Percentiles rank a stretch among this genome's conserved stretches.
Conservation (phyloP, 768 basidiomycete species). For the Phlebiopsis flavidoalba region DNA sequence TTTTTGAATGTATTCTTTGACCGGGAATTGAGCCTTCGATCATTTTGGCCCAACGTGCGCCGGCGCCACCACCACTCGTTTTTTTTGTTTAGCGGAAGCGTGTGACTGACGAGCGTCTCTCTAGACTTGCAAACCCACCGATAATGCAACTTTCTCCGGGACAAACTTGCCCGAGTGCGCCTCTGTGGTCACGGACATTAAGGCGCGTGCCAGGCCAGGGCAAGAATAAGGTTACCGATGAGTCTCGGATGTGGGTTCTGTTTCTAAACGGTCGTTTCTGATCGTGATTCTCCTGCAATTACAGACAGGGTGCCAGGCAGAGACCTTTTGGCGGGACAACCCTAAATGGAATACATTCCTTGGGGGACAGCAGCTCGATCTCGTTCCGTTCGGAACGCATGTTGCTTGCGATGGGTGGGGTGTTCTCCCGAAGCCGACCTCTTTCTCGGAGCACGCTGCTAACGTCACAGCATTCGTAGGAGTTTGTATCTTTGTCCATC, state of each 20-base stretch:
- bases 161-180: conserved; percentile 37
- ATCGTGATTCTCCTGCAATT: conserved; percentile 35
- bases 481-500: conserved; percentile 37
- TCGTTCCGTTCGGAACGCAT: conserved; percentile 41
- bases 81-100: background rate
- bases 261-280: too few species aligned
- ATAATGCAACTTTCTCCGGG: conserved; percentile 37
- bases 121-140: conserved; percentile 37
- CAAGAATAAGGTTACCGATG: conserved; percentile 43
- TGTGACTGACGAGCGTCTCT: background rate
- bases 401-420: conserved; percentile 43
- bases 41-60: conserved; percentile 63
- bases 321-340: conserved; percentile 30
- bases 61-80: background rate
- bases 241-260: conserved; percentile 40
- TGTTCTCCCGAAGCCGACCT: background rate
- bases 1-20: conserved; percentile 62
- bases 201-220: conserved; percentile 40
- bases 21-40: conserved; percentile 57
- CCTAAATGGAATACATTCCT: conserved; percentile 43
- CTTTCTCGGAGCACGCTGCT: background rate
- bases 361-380: conserved; percentile 38
- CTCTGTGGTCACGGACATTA: conserved; percentile 35
- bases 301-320: conserved; percentile 33
- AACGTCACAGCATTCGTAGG: conserved; percentile 14